Evolutionary conservation across 768 basidiomycete genomes (phyloP).

Genomic region (Boletus vinaceobasis): DNA sequence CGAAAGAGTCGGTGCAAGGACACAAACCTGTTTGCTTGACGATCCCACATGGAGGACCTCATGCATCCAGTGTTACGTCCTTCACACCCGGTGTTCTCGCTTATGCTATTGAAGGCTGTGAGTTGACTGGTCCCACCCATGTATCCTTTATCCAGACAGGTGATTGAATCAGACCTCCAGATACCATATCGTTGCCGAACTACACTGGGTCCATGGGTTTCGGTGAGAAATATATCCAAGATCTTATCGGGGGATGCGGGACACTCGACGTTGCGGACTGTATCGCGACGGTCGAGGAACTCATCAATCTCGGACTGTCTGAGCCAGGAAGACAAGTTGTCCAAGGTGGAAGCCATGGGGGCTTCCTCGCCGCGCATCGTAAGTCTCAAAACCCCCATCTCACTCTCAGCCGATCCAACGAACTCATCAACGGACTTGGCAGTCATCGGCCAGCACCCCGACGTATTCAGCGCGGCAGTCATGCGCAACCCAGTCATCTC

Average conservation of each 20-base stretch:
- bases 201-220: slow-evolving; percentile 60
- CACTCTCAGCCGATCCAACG: background rate
- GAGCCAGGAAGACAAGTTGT: slow-evolving; percentile 22
- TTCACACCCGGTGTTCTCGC: slow-evolving; percentile 45
- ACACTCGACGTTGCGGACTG: slow-evolving; percentile 65
- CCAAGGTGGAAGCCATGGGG: slow-evolving; percentile 69
- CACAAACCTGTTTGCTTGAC: slow-evolving; percentile 45
- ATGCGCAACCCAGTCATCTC: slow-evolving; percentile 71
- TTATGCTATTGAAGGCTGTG: slow-evolving; percentile 60
- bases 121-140: slow-evolving; percentile 15
- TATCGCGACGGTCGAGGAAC: slow-evolving; percentile 48
- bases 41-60: slow-evolving; percentile 63
- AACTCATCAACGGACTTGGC: background rate
- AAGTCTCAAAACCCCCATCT: slow-evolving; percentile 21
- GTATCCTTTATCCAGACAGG: background rate
- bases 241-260: slow-evolving; percentile 42
- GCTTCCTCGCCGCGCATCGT: slow-evolving; percentile 61
- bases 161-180: slow-evolving; percentile 28
- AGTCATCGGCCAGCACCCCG: slow-evolving; percentile 66
- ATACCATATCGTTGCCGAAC: slow-evolving; percentile 46
- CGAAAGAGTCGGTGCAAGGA: slow-evolving; percentile 17
- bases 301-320: slow-evolving; percentile 42
- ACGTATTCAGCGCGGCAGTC: slow-evolving; percentile 57
- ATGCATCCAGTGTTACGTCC: slow-evolving; percentile 43
- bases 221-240: slow-evolving; percentile 56